Evolutionary conservation across 352 stramenopile species (phyloP), one percentile per base, ranked within the genome.

Genomic region (Globisporangium cederbergense): DNA sequence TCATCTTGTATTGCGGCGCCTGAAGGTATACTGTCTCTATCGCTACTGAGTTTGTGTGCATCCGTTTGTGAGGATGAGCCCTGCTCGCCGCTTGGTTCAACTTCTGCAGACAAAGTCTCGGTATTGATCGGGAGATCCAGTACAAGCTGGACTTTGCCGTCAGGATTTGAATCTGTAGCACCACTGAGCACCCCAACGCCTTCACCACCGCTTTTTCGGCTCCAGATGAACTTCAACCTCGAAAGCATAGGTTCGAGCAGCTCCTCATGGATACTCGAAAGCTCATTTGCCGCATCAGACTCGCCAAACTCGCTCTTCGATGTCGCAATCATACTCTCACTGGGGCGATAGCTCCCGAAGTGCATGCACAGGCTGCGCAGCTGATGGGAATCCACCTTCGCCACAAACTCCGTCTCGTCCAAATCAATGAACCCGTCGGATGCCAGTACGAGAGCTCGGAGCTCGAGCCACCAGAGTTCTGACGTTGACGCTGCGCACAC

Each of bases 381-480:
- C 5, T 68, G 67, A 6, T 81, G 73, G 1, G 62, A 54, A 70
- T 88, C 77, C 10, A 89, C 71, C 6, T 71, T 74, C 2, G 72
- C 47, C 7, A 47, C 20, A 13, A 43, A 57, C 32, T 70, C 62
- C 9, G 10, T 11, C 45, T 55, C n/a, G 14, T 47, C 28, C 9
- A 20, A n/a, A 10, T 51, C 50, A 11, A 64, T 36, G 18, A 49
- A 13, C 22, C n/a, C 50, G 4, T 65, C 63, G 20, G 28, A 30
- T 0, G 75, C 70, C 8, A 90, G 2, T 6, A 72, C 49, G 3
- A 67, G 63, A 7, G 70, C 78, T 36, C 71, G 68, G n/a, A 91
- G 58, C 45, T 90, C 73, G 0, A 93, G 42, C 80, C 80, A 93
- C 80, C 83, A 91, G 9, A 82, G 50, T 42, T 88, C 72, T 0